Evolutionary conservation across 768 basidiomycete genomes (phyloP), one percentile per base, ranked within the genome.

Genomic region (Harrya chromipes): DNA sequence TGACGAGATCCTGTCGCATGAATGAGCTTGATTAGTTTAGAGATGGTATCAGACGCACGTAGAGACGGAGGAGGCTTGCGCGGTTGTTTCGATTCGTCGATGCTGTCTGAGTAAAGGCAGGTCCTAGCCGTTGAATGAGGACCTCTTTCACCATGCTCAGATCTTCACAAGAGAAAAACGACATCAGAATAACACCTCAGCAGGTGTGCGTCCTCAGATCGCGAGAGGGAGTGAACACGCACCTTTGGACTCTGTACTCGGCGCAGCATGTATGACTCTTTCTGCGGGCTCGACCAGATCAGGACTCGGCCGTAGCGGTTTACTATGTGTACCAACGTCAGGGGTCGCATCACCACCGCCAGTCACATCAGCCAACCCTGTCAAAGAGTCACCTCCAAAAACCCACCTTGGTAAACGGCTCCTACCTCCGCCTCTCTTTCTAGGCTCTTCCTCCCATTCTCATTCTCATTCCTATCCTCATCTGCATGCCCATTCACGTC

Each of bases 211-310:
- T 12, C 23, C n/a, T 2, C 26, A 29, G 8, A 36, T n/a, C n/a
- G 54, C n/a, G n/a, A 11, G 24, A 16, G 42, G n/a, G n/a, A n/a
- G n/a, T 3, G 7, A 6, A 33, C 8, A 14, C 54, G 16, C 21
- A 86, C 87, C 87, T 77, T 75, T 81, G 8, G 74, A 80, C 23
- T 80, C 79, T 4, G 76, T 64, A 38, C 75, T 73, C 20, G 80
- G 77, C 1, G 81, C 77, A 6, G 83, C 79, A 55, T 75, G 81
- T 46, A 90, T 81, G 51, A 89, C 76, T 47, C 76, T 85, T 11
- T 84, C 82, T n/a, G 79, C 79, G 19, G 87, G 85, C 64, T 89
- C 86, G n/a, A 79, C 62, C 11, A 85, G 61, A 29, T 67, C 60
- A 3, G 81, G 80, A 40, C 79, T 82, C 36, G 74, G 72, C 9